phyloP scores from a whole-genome alignment of 768 basidiomycete species.

The Suillus occidentalis region DNA sequence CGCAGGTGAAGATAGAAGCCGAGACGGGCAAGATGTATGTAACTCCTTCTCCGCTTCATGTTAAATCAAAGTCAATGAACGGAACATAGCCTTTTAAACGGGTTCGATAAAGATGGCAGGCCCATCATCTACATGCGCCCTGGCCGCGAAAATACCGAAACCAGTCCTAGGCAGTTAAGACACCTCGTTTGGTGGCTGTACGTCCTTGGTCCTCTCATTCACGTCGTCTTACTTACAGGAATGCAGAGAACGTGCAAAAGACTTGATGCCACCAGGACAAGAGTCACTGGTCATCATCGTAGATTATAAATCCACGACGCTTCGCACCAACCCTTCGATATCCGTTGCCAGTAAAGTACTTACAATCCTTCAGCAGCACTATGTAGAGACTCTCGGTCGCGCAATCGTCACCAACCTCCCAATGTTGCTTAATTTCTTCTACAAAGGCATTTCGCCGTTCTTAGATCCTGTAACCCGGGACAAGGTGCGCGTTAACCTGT shows the following conservation, averaged over 20 bases:
- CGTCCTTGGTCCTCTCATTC: slow-evolving; percentile 29
- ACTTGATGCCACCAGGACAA: slow-evolving; percentile 83
- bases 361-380: slow-evolving; percentile 82
- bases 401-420: slow-evolving; percentile 85
- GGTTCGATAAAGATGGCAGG: slow-evolving; percentile 85
- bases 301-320: slow-evolving; percentile 81
- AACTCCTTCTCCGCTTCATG: background rate
- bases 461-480: slow-evolving; percentile 86
- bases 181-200: slow-evolving; percentile 88
- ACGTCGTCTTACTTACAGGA: slow-evolving; percentile 9
- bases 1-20: slow-evolving; percentile 68
- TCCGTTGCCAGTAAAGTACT: slow-evolving; percentile 77
- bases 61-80: background rate
- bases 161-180: slow-evolving; percentile 72
- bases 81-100: slow-evolving; percentile 64
- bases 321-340: slow-evolving; percentile 82
- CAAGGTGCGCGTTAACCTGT: slow-evolving; percentile 51
- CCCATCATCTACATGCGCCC: slow-evolving; percentile 90
- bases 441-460: slow-evolving; percentile 84
- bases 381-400: slow-evolving; percentile 84
- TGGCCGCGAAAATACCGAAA: slow-evolving; percentile 81
- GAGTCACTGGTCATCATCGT: slow-evolving; percentile 83
- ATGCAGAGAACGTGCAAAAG: slow-evolving; percentile 81
- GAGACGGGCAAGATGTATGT: slow-evolving; percentile 87
- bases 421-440: slow-evolving; percentile 69